phyloP scores from a whole-genome alignment of 768 basidiomycete genomes.

The Leccinellum luteum region DNA sequence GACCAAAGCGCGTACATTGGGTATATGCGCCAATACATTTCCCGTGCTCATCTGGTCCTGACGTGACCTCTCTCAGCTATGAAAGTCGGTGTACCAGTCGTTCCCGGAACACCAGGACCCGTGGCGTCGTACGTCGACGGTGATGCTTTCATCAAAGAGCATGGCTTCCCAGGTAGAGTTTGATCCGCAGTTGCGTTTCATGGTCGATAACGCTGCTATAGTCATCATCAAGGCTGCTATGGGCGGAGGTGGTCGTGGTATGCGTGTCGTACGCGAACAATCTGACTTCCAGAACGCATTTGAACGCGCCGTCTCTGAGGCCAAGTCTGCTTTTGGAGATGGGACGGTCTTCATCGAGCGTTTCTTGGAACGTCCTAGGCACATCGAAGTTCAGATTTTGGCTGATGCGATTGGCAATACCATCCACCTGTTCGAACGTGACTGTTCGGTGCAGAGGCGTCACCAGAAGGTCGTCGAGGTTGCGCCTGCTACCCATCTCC shows the following conservation, averaged over 20 bases:
- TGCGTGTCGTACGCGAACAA: constrained; percentile 97
- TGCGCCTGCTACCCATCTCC: constrained; percentile 91
- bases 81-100: constrained; percentile 89
- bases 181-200: not conserved
- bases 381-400: constrained; percentile 96
- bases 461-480: constrained; percentile 99
- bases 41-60: not conserved
- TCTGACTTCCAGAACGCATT: constrained; percentile 88
- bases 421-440: constrained; percentile 97
- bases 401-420: constrained; percentile 92
- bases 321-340: constrained; percentile 95
- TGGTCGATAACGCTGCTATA: constrained; percentile 27
- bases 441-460: constrained; percentile 96
- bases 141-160: constrained; percentile 87
- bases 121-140: constrained; percentile 79
- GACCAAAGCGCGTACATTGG: constrained; percentile 91
- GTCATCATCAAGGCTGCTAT: constrained; percentile 99
- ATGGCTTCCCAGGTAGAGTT: constrained; percentile 85
- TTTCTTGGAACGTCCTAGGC: constrained; percentile 92
- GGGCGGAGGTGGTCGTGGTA: constrained; percentile 98
- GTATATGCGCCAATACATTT: constrained; percentile 37
- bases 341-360: constrained; percentile 99
- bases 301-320: constrained; percentile 90
- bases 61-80: constrained; percentile 54
- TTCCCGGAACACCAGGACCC: constrained; percentile 97